These are phyloP conservation scores for Penicillium glabrum DNA, from an alignment of 2,329 filamentous ascomycete species.

Conservation along the genomic window DNA sequence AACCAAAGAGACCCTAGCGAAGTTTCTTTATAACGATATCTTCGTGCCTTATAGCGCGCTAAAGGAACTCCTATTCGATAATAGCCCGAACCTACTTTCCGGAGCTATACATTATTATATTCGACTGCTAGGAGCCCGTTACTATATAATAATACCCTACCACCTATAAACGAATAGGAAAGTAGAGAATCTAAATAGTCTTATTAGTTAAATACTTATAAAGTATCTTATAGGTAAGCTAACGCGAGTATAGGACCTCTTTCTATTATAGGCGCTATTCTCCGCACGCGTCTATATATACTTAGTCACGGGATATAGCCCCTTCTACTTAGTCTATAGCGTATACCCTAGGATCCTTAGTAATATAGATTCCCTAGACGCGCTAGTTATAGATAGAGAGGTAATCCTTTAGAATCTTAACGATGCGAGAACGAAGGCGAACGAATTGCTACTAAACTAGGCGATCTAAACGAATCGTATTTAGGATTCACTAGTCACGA, in stretches of 20 bases:
- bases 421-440: not conserved
- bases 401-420: not conserved
- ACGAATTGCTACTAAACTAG: not conserved
- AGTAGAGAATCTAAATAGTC: constrained; percentile 8
- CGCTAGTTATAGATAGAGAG: not conserved
- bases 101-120: not conserved
- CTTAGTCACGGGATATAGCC: not conserved
- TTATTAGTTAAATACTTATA: constrained; percentile 1
- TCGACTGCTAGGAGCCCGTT: not conserved
- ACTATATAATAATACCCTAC: not conserved
- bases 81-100: not conserved
- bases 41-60: not conserved
- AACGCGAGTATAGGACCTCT: constrained; percentile 3
- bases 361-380: not conserved
- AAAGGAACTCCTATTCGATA: not conserved
- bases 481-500: not conserved
- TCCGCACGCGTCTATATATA: not conserved
- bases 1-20: not conserved
- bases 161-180: constrained; percentile 6
- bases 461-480: not conserved
- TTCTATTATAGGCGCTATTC: constrained; percentile 1
- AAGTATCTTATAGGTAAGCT: constrained; percentile 9
- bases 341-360: not conserved
- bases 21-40: not conserved
- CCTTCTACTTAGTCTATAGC: not conserved